Percentiles rank a stretch among this genome's conserved stretches.
phyloP scores from a whole-genome alignment of 73 alveolate genomes.

The Paramecium primaurelia region DNA sequence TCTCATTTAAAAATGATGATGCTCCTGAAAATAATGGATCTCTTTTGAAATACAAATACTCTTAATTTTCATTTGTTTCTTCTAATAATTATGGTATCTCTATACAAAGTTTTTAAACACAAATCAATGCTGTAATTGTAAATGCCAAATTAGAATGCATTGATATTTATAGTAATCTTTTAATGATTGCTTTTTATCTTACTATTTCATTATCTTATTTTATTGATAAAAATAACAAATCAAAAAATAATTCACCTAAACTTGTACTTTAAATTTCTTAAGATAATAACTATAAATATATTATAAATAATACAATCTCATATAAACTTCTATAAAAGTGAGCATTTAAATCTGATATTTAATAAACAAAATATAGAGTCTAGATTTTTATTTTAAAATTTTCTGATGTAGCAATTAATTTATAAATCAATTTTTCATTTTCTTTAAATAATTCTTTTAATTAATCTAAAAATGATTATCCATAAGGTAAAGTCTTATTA shows the following conservation, averaged over 20 bases:
- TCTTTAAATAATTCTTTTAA: constrained; percentile 31
- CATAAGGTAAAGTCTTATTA: constrained; percentile 26
- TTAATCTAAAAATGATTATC: background rate
- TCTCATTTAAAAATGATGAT: background rate
- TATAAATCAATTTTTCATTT: constrained; percentile 25
- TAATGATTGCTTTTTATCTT: constrained; percentile 29
- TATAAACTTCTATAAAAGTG: constrained; percentile 39
- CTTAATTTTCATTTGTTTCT: background rate
- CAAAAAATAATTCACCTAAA: constrained; percentile 22
- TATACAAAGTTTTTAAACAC: background rate
- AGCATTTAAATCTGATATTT: background rate
- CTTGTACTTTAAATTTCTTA: background rate
- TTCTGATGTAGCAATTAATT: background rate
- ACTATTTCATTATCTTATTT: background rate
- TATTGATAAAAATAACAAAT: background rate
- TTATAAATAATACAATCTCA: background rate
- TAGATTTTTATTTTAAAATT: constrained; percentile 16
- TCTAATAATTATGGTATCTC: background rate
- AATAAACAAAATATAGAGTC: constrained; percentile 9
- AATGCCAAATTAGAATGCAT: constrained; percentile 35
- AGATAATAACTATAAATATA: background rate
- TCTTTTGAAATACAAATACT: background rate
- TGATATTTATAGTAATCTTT: constrained; percentile 18
- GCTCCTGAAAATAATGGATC: constrained; percentile 27
- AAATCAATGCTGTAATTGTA: constrained; percentile 2